Conservation (phyloP, 2,329 filamentous ascomycete species). For the Hypoxylon sp. region DNA sequence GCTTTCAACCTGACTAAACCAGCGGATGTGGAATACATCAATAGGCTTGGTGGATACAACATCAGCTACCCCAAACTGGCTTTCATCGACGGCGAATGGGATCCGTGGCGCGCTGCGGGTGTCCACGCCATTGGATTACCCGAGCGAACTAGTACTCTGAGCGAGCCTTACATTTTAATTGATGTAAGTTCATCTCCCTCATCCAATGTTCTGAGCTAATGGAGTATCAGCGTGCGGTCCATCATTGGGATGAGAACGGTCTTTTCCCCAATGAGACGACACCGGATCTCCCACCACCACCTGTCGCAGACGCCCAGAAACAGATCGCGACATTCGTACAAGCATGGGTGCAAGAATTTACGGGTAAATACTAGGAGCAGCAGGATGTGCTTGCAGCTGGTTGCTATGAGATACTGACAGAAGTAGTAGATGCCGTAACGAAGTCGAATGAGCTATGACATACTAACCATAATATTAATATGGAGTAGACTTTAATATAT, state of each 20-base stretch:
- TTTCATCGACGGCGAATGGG: constrained; percentile 81
- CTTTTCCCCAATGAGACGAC: constrained; percentile 75
- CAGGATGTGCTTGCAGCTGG: constrained; percentile 32
- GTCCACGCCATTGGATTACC: constrained; percentile 76
- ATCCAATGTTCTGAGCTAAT: constrained; percentile 2
- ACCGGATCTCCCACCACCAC: constrained; percentile 68
- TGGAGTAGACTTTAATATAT: constrained; percentile 24
- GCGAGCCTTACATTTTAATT: constrained; percentile 82
- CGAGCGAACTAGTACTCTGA: constrained; percentile 70
- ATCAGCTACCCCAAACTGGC: constrained; percentile 83
- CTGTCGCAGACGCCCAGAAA: constrained; percentile 72
- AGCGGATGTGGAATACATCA: constrained; percentile 76
- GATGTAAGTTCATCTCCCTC: constrained; percentile 53
- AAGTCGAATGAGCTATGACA: constrained; percentile 39
- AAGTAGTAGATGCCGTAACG: constrained; percentile 36
- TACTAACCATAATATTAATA: constrained; percentile 58
- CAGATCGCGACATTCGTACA: constrained; percentile 74
- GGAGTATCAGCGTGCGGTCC: constrained; percentile 70
- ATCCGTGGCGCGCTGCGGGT: constrained; percentile 84
- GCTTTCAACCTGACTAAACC: constrained; percentile 78
- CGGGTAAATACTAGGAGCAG: constrained; percentile 45
- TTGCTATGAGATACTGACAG: constrained; percentile 38
- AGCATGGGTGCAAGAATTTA: constrained; percentile 75
- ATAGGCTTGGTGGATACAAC: constrained; percentile 81
- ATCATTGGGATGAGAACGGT: constrained; percentile 85